Base-by-base conservation (phyloP, 225 moss, liverwort and hornwort species). In the Sphagnum contortum region DNA sequence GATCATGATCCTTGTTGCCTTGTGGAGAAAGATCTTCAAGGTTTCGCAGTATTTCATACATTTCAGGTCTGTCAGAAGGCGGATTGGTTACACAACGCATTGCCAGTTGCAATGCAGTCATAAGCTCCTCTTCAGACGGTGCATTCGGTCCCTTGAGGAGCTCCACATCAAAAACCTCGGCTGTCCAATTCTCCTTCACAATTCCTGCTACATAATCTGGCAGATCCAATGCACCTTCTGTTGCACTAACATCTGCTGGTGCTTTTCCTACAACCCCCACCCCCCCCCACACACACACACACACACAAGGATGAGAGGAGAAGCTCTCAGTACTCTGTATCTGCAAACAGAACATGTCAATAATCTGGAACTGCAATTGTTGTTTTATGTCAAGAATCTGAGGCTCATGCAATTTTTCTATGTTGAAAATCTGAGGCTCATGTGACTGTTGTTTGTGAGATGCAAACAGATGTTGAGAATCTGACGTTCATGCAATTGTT, bases 161-260 rank as follows among this genome's bases (percentile, higher is more conserved):
- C 68, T 88, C 88, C 2, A 88, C 81, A 63, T 94, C 94, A 3
- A 91, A 94, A 3, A 94, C 77, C 46, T 94, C 94, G 2, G 91
- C 76, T 3, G 94, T 94, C 80, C 88, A 91, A 63, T 94, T 91
- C 76, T 94, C 94, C 67, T 91, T 79, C 55, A 94, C 94, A 49
- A 91, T 91, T 45, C 91, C 77, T 0, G 88, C 88, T 9, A 94
- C 94, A 60, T 91, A 81, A 12, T 88, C 87, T 3, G 94, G 94
- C 3, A 94, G 62, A 55, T 94, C 94, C 0, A 84, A 68, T 0
- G 83, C 82, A 2, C 91, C 94, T 2, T 91, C 94, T 0, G 88
- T 73, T 63, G 87, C 71, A 77, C 69, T 71, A 66, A 91, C 75
- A 70, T 89, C 72, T 72, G 86, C 65, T 72, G 94, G 74, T 49